phyloP scores from a whole-genome alignment of 2,329 filamentous ascomycete species.

The Monilinia vaccinii-corymbosi region DNA sequence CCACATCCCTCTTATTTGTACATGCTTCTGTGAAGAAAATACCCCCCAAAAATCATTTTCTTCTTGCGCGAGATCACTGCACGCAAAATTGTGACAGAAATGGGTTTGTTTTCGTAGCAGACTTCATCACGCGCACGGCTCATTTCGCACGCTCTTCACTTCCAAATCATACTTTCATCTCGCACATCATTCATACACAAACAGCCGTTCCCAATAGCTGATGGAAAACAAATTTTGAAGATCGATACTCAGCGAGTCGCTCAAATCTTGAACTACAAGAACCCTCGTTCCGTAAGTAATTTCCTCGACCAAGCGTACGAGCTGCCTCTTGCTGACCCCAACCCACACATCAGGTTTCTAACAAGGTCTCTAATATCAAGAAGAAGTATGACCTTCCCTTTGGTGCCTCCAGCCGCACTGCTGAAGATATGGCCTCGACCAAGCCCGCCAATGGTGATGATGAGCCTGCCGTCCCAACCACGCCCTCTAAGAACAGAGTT shows the following conservation, averaged over 20 bases:
- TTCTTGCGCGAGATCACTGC: neutral
- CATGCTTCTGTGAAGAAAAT: neutral
- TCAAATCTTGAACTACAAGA: conserved; percentile 14
- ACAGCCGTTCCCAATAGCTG: neutral
- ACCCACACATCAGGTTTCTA: conserved; percentile 6
- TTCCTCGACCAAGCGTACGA: neutral
- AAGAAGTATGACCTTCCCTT: conserved; percentile 23
- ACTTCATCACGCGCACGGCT: neutral
- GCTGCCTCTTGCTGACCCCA: neutral
- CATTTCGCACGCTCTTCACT: neutral
- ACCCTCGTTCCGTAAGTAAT: conserved; percentile 17
- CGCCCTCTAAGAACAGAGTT: conserved; percentile 11
- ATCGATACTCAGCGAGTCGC: conserved; percentile 21
- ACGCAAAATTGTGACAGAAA: neutral
- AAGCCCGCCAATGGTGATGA: neutral
- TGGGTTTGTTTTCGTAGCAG: neutral
- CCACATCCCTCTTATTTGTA: too few species aligned
- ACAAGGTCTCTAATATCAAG: conserved; percentile 20
- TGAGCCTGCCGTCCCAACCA: conserved; percentile 6
- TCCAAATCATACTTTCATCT: neutral
- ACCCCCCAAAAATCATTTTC: neutral
- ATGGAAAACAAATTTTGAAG: conserved; percentile 8
- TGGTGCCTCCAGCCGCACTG: neutral
- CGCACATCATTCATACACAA: neutral
- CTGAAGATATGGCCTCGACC: neutral